Evolutionary conservation across 2,329 filamentous ascomycete species (phyloP).

Genomic region (Penicillium expansum): DNA sequence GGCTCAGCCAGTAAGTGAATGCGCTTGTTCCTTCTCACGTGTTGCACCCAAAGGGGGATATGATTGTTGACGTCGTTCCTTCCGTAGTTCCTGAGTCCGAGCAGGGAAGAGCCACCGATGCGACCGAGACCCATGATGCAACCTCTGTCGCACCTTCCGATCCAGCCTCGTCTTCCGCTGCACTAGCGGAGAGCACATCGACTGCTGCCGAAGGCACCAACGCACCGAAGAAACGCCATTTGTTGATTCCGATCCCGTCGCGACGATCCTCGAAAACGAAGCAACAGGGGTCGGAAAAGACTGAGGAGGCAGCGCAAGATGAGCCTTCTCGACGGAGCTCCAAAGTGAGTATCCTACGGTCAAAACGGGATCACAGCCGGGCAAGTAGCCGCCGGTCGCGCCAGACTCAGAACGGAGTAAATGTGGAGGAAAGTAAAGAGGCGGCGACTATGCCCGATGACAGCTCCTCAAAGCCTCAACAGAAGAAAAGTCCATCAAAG

Average conservation of each 20-base stretch:
- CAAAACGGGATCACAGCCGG: constrained; percentile 65
- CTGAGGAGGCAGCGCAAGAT: constrained; percentile 33
- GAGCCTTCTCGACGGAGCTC: constrained; percentile 58
- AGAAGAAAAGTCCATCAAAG: constrained; percentile 42
- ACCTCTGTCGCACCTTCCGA: constrained; percentile 20
- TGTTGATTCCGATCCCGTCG: constrained; percentile 39
- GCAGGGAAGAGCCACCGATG: constrained; percentile 22
- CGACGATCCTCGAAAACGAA: constrained; percentile 40
- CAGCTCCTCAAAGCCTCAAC: constrained; percentile 35
- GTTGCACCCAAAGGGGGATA: neutral
- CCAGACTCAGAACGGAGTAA: constrained; percentile 35
- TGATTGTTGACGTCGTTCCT: constrained; percentile 15
- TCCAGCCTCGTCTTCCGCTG: constrained; percentile 12
- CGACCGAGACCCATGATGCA: constrained; percentile 22
- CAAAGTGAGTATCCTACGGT: constrained; percentile 63
- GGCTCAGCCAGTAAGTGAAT: constrained; percentile 30
- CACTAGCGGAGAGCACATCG: constrained; percentile 10
- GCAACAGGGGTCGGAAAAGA: constrained; percentile 33
- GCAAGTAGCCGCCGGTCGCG: constrained; percentile 55
- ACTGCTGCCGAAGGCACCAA: constrained; percentile 19
- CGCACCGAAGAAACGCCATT: constrained; percentile 37
- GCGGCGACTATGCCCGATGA: constrained; percentile 32
- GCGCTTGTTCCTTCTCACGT: constrained; percentile 1
- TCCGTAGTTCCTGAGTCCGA: constrained; percentile 28
- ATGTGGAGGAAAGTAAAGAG: constrained; percentile 33